Conservation (phyloP, 129 eudicot species). For the Ambrosia artemisiifolia region DNA sequence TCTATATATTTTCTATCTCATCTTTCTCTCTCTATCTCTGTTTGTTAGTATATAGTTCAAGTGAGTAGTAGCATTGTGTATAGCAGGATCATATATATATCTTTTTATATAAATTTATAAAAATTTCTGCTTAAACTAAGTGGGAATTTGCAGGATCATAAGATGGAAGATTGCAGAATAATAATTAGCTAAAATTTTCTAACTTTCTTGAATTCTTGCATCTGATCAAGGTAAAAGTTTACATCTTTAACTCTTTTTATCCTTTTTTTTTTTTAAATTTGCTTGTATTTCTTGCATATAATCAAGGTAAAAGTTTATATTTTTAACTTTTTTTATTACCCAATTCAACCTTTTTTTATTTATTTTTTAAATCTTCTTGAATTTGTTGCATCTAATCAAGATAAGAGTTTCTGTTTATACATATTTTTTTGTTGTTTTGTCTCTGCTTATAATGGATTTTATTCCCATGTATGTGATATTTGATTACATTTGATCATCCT, state of each 20-base stretch:
- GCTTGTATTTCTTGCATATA: no score
- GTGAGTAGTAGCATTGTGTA: conserved; percentile 13
- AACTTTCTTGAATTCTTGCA: conserved; percentile 23
- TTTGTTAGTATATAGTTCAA: conserved; percentile 18
- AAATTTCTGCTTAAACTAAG: conserved; percentile 15
- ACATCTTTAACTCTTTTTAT: background rate
- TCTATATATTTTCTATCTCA: conserved; percentile 14
- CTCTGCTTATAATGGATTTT: conserved; percentile 16
- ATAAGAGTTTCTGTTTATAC: background rate
- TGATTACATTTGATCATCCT: conserved; percentile 14
- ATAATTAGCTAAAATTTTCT: conserved; percentile 28
- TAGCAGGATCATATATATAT: no score
- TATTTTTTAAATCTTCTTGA: background rate
- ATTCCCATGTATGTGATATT: background rate
- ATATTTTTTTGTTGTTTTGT: conserved; percentile 10
- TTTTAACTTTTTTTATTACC: background rate
- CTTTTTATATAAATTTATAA: no score
- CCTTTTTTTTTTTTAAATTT: no score
- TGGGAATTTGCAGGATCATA: conserved; percentile 6
- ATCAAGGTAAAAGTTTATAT: background rate
- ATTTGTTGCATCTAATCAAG: no score
- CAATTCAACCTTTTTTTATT: background rate
- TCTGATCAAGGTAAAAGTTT: conserved; percentile 3
- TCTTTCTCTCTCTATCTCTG: background rate
- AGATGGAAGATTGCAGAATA: conserved; percentile 34